Percentiles rank a stretch among this genome's conserved stretches.
These are phyloP conservation scores for Chrysosporium queenslandicum DNA, from an alignment of 2,329 filamentous ascomycete genomes.

Conservation along the genomic window DNA sequence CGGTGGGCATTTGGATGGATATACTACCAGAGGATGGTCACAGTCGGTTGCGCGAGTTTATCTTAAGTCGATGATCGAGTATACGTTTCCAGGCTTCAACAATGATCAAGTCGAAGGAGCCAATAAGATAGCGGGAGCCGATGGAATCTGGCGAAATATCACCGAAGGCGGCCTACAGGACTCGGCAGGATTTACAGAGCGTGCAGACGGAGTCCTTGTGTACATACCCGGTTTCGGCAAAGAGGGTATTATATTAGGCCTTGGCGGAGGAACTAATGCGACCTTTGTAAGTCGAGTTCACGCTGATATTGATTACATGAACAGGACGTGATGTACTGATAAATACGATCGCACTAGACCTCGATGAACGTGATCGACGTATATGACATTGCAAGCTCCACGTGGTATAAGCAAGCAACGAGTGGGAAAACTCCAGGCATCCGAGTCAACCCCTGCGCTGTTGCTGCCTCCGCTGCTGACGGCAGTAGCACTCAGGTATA, in stretches of 20 bases:
- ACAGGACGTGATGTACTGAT: neutral
- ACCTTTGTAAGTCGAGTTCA: constrained; percentile 47
- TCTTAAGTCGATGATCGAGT: constrained; percentile 64
- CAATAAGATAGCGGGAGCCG: constrained; percentile 47
- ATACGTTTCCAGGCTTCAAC: constrained; percentile 59
- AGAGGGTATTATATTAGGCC: constrained; percentile 63
- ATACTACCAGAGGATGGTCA: constrained; percentile 58
- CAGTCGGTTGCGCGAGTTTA: constrained; percentile 54
- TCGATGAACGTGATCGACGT: constrained; percentile 66
- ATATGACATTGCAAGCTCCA: constrained; percentile 61
- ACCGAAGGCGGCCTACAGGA: constrained; percentile 60
- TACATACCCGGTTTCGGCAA: constrained; percentile 68
- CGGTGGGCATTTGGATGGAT: constrained; percentile 61
- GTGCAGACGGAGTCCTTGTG: constrained; percentile 62
- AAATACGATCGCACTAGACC: constrained; percentile 31
- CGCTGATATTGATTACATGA: neutral
- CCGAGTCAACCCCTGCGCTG: constrained; percentile 58
- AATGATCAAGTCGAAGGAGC: constrained; percentile 52
- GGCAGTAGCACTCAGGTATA: constrained; percentile 69
- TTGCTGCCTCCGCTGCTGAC: constrained; percentile 61
- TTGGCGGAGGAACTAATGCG: constrained; percentile 62
- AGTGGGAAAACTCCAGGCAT: constrained; percentile 49
- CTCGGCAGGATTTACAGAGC: constrained; percentile 56
- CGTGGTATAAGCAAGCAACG: constrained; percentile 66
- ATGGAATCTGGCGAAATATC: constrained; percentile 62